Evolutionary conservation across 2,329 filamentous ascomycete genomes (phyloP).

Genomic region (Lachnellula willkommii): DNA sequence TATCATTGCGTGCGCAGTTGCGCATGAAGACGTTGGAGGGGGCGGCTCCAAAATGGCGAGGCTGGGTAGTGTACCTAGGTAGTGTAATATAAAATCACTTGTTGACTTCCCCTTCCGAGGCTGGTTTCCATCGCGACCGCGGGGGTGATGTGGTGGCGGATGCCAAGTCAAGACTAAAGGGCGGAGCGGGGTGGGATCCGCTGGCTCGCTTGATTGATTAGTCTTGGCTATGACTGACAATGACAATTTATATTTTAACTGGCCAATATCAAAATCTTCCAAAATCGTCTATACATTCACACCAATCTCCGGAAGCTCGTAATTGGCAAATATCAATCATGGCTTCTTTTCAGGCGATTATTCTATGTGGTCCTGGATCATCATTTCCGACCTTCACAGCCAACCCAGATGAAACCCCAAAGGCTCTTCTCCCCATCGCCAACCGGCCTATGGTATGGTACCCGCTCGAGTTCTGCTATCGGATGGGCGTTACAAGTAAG

Average conservation of each 20-base stretch:
- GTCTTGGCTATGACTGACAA: constrained; percentile 8
- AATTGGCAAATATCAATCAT: neutral
- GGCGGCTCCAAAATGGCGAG: constrained; percentile 6
- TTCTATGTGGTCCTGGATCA: constrained; percentile 76
- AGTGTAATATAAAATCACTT: neutral
- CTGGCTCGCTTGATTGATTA: constrained; percentile 8
- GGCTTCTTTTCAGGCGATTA: constrained; percentile 76
- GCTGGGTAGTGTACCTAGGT: constrained; percentile 10
- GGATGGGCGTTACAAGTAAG: constrained; percentile 70
- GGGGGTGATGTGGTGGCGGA: neutral
- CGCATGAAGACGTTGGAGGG: neutral
- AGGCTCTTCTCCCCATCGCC: constrained; percentile 75
- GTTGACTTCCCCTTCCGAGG: constrained; percentile 5
- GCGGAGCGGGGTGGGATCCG: constrained; percentile 3
- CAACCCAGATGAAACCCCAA: constrained; percentile 73
- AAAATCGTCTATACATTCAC: neutral
- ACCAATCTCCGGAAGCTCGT: neutral
- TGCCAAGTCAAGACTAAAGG: neutral
- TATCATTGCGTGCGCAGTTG: constrained; percentile 12
- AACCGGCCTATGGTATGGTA: constrained; percentile 91
- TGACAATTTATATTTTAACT: neutral
- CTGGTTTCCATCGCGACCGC: constrained; percentile 6
- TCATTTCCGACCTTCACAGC: constrained; percentile 80
- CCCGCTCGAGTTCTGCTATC: constrained; percentile 77
- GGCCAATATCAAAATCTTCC: neutral